Base-by-base conservation (phyloP, 2,329 filamentous ascomycete species). In the Cryoendolithus antarcticus region DNA sequence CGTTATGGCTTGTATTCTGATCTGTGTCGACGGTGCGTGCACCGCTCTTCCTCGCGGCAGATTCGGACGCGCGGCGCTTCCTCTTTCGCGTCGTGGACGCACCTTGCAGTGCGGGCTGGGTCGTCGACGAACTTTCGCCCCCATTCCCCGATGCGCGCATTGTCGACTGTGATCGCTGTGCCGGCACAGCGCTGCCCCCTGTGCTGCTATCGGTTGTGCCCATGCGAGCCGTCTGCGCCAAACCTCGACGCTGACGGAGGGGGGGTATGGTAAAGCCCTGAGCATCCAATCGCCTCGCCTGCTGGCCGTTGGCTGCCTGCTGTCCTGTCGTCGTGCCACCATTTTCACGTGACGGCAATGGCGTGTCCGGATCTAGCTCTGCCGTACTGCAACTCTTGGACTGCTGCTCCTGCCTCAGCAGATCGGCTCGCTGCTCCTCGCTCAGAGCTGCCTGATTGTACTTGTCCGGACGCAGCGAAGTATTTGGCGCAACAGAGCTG, bases 261-360 rank as follows among this genome's bases (percentile, higher is more conserved):
- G 29, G 11, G 34, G 39, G 39, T n/a, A 41, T 34, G 11, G 34
- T 31, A 19, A 41, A 41, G 9, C 39, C 39, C 19, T 41, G 34
- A 11, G 30, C 35, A 8, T 41, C 39, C 15, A 34, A 21, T 15
- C 30, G 27, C 33, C 13, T 27, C 12, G 12, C 27, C 19, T 30
- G 11, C 6, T 21, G 29, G 5, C 28, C 15, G 10, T 30, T 13
- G 21, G 10, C 12, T 8, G 36, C 21, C 6, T 21, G 30, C 12
- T 32, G 15, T 28, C n/a, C 39, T 21, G n/a, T 30, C 10, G 10
- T 2, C 10, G 5, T 31, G 13, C 30, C 30, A 19, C 35, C 38
- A 11, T 31, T 30, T 12, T 41, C 39, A 4, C 30, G 30, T n/a
- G 39, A 41, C 15, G 34, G 30, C 6, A 41, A 27, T 9, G 39